phyloP scores from a whole-genome alignment of 352 stramenopile genomes.

The Pythium utonaiense region DNA sequence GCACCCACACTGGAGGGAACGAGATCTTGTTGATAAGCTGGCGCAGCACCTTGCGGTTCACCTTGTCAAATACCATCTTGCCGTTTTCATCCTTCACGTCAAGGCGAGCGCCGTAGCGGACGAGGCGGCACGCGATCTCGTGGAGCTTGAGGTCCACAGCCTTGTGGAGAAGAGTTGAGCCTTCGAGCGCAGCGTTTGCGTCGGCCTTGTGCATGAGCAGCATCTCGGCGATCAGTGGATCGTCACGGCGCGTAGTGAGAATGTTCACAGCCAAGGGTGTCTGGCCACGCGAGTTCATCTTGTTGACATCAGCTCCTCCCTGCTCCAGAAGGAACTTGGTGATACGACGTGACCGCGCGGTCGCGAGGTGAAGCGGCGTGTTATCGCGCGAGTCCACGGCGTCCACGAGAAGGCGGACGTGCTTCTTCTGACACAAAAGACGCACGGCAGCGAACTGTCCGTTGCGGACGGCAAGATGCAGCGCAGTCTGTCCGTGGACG shows the following conservation, averaged over 20 bases:
- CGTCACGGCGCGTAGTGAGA: slow-evolving; percentile 81
- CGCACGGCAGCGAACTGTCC: slow-evolving; percentile 85
- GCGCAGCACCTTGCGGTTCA: slow-evolving; percentile 75
- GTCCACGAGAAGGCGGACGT: slow-evolving; percentile 60
- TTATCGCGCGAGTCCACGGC: slow-evolving; percentile 82
- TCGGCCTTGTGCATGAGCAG: slow-evolving; percentile 65
- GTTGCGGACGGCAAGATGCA: slow-evolving; percentile 80
- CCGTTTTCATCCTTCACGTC: slow-evolving; percentile 72
- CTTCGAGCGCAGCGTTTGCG: slow-evolving; percentile 71
- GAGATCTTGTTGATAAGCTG: slow-evolving; percentile 81
- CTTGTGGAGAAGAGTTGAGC: slow-evolving; percentile 82
- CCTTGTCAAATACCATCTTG: slow-evolving; percentile 71
- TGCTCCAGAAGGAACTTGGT: slow-evolving; percentile 75
- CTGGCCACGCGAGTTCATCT: slow-evolving; percentile 80
- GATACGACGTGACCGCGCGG: slow-evolving; percentile 82
- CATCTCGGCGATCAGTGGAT: slow-evolving; percentile 72
- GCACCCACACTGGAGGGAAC: slow-evolving; percentile 71
- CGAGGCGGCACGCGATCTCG: slow-evolving; percentile 69
- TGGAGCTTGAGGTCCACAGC: slow-evolving; percentile 79
- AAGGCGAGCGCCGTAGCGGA: slow-evolving; percentile 66
- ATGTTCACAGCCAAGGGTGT: slow-evolving; percentile 80
- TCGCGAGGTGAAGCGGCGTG: slow-evolving; percentile 81
- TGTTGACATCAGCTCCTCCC: slow-evolving; percentile 76
- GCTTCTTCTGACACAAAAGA: slow-evolving; percentile 75
- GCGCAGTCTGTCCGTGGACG: slow-evolving; percentile 67